A percentile compares a stretch with the other conserved stretches of the same genome.
Evolutionary conservation across 148 eudicot species (phyloP).

Genomic region (Oxyria digyna): DNA sequence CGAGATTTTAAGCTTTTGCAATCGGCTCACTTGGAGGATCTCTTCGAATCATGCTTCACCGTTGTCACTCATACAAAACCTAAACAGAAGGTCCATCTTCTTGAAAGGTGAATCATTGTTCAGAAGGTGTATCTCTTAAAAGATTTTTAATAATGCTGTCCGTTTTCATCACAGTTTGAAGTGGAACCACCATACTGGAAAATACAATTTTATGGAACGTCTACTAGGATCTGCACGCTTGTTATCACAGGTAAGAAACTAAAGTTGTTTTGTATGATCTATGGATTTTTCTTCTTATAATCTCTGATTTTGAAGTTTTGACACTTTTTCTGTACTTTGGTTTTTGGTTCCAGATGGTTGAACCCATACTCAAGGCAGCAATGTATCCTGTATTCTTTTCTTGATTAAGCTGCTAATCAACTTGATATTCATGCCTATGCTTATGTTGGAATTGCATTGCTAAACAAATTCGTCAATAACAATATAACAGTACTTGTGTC

Average conservation of each 20-base stretch:
- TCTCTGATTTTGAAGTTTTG: not conserved
- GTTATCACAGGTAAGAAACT: slow-evolving; percentile 48
- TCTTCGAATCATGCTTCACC: slow-evolving; percentile 51
- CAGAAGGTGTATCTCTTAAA: no score
- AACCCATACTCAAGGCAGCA: slow-evolving; percentile 90
- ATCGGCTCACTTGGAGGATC: slow-evolving; percentile 46
- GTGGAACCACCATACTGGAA: slow-evolving; percentile 41
- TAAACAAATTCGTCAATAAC: not conserved
- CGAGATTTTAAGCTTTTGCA: slow-evolving; percentile 70
- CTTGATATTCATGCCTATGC: not conserved
- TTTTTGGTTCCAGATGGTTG: slow-evolving; percentile 66
- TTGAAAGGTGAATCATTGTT: slow-evolving; percentile 51
- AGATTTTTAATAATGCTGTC: not conserved
- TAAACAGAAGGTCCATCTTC: slow-evolving; percentile 63
- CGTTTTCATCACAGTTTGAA: slow-evolving; percentile 46
- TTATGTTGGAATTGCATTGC: not conserved
- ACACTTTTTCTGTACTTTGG: slow-evolving; percentile 11
- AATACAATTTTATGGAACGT: slow-evolving; percentile 61
- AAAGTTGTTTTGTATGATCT: not conserved
- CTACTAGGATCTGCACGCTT: slow-evolving; percentile 75
- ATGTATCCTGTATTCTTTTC: slow-evolving; percentile 51
- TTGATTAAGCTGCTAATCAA: not conserved
- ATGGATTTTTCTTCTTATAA: not conserved
- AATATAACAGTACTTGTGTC: not conserved
- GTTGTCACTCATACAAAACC: slow-evolving; percentile 57